These are phyloP conservation scores for Penicillium salamii DNA, from an alignment of 495 filamentous ascomycete species.

Conservation along the genomic window DNA sequence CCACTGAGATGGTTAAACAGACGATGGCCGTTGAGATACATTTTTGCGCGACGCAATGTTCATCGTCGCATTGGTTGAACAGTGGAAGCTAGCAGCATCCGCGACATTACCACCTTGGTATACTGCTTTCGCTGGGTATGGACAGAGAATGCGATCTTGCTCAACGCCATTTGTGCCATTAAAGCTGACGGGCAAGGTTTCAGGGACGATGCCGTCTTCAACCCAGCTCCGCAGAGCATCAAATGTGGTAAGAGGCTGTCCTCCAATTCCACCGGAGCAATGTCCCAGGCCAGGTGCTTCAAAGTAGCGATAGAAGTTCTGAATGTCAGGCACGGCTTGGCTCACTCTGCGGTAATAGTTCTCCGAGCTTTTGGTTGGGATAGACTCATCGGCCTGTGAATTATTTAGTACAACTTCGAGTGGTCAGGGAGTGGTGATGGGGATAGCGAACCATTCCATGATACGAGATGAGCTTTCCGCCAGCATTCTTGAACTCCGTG, in stretches of 20 bases:
- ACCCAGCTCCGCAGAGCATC: neutral
- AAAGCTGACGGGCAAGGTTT: neutral
- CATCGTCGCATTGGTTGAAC: neutral
- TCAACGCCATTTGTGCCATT: neutral
- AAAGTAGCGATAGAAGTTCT: slow-evolving; percentile 5
- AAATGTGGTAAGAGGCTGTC: neutral
- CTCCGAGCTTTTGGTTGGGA: neutral
- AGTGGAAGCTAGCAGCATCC: neutral
- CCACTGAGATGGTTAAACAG: no score
- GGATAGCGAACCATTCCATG: slow-evolving; percentile 12
- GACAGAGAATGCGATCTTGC: neutral
- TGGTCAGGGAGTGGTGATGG: neutral
- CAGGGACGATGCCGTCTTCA: neutral
- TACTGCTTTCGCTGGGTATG: neutral
- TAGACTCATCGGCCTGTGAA: neutral
- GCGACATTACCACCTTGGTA: neutral
- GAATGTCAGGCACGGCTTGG: neutral
- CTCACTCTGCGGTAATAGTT: neutral
- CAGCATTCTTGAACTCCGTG: slow-evolving; percentile 5
- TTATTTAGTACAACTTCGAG: neutral
- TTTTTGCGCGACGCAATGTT: neutral
- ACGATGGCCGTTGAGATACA: no score
- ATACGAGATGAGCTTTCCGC: slow-evolving; percentile 14
- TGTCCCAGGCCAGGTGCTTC: neutral
- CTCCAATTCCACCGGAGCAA: neutral